phyloP scores from a whole-genome alignment of 495 filamentous ascomycete species.

The Arthonia radiata region DNA sequence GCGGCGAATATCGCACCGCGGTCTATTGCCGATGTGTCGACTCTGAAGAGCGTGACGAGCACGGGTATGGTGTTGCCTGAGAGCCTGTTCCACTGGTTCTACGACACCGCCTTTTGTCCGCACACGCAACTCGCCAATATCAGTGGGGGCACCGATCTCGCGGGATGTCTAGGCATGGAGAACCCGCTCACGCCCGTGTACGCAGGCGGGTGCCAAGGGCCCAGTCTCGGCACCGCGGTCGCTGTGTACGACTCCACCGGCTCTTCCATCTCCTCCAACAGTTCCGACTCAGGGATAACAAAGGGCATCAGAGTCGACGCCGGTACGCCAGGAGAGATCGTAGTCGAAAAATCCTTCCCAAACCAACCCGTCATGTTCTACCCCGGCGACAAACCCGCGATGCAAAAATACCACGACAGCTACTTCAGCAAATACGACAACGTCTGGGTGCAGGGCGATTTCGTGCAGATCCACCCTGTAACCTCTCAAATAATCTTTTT shows the following conservation, averaged over 20 bases:
- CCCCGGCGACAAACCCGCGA: constrained; percentile 32
- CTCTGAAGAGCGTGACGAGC: constrained; percentile 30
- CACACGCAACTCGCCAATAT: constrained; percentile 43
- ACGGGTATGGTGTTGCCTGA: constrained; percentile 63
- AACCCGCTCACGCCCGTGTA: constrained; percentile 50
- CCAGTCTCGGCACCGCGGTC: constrained; percentile 35
- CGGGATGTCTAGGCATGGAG: constrained; percentile 40
- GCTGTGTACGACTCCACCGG: constrained; percentile 36
- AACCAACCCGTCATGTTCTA: constrained; percentile 51
- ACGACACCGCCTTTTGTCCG: constrained; percentile 46
- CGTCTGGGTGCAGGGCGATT: constrained; percentile 67
- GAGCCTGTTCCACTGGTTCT: constrained; percentile 58
- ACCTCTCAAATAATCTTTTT: constrained; percentile 42
- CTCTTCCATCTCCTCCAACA: constrained; percentile 22
- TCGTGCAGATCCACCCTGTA: constrained; percentile 40
- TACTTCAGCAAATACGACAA: constrained; percentile 47
- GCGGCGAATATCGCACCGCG: constrained; percentile 32
- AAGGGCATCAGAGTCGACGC: constrained; percentile 26
- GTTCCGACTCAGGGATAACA: constrained; percentile 32
- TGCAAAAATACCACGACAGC: constrained; percentile 34
- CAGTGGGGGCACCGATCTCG: constrained; percentile 55
- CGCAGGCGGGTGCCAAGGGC: constrained; percentile 42
- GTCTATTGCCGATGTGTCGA: constrained; percentile 32
- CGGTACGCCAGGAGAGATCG: constrained; percentile 48
- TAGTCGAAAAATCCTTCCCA: constrained; percentile 41